phyloP scores from a whole-genome alignment of 2,329 filamentous ascomycete species.

The Cladosporium sphaerospermum region DNA sequence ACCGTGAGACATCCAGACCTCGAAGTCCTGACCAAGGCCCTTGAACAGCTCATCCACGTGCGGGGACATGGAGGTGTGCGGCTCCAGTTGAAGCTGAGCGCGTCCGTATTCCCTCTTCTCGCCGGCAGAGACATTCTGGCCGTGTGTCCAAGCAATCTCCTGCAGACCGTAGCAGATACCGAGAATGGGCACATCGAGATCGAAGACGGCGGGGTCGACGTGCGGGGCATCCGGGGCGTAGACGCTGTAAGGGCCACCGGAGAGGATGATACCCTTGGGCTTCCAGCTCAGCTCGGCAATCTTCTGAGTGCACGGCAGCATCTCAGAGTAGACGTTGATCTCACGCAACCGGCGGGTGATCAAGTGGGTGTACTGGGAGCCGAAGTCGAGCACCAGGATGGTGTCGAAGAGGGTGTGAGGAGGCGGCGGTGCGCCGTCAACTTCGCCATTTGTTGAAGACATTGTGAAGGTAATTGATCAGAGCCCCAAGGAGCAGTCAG shows the following conservation, averaged over 20 bases:
- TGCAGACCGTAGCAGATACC: slow-evolving; percentile 62
- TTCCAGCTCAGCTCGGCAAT: slow-evolving; percentile 68
- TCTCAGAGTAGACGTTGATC: slow-evolving; percentile 77
- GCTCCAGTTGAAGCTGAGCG: slow-evolving; percentile 57
- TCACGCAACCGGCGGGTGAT: slow-evolving; percentile 70
- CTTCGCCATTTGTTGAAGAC: slow-evolving; percentile 22
- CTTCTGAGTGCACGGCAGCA: slow-evolving; percentile 83
- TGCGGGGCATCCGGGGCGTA: slow-evolving; percentile 74
- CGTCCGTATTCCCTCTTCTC: slow-evolving; percentile 66
- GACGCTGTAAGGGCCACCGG: slow-evolving; percentile 68
- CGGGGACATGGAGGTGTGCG: slow-evolving; percentile 46
- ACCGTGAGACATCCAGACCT: slow-evolving; percentile 82
- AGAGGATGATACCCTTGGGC: slow-evolving; percentile 77
- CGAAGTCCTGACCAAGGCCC: slow-evolving; percentile 62
- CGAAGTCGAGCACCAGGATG: slow-evolving; percentile 67
- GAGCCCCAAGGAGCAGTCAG: slow-evolving; percentile 3
- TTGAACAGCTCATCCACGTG: slow-evolving; percentile 75
- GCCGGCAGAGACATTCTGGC: slow-evolving; percentile 62
- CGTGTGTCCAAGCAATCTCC: slow-evolving; percentile 67
- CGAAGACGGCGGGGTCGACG: slow-evolving; percentile 75
- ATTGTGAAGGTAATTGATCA: slow-evolving; percentile 13
- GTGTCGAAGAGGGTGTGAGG: slow-evolving; percentile 55
- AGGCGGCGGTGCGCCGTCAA: slow-evolving; percentile 36
- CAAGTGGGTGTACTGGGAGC: slow-evolving; percentile 66
- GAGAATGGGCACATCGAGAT: slow-evolving; percentile 58